Percentiles rank a stretch among this genome's conserved stretches.
phyloP scores from a whole-genome alignment of 1,284 basidiomycete species.

The Pseudozyma pruni region DNA sequence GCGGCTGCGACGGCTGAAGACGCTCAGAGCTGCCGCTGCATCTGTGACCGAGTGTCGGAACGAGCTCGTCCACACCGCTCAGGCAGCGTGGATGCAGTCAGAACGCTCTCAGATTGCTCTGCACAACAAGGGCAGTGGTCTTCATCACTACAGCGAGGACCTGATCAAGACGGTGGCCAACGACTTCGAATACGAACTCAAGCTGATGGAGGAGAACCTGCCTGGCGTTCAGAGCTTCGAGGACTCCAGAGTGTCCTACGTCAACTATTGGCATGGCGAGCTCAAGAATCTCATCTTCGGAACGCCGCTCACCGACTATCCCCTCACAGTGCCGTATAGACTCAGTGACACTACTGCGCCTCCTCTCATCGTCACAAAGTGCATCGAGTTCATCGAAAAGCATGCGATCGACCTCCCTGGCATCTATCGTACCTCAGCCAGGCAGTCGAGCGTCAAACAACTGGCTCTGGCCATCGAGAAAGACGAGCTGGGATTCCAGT shows the following conservation, averaged over 20 bases:
- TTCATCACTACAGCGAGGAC: conserved; percentile 70
- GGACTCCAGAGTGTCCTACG: conserved; percentile 75
- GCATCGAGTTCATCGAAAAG: conserved; percentile 84
- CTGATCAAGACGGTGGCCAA: conserved; percentile 80
- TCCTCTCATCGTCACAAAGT: conserved; percentile 85
- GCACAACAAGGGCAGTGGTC: conserved; percentile 42
- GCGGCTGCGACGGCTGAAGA: conserved; percentile 79
- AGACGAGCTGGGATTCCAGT: conserved; percentile 85
- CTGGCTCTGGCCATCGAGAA: conserved; percentile 88
- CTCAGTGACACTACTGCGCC: conserved; percentile 54
- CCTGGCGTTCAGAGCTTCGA: conserved; percentile 71
- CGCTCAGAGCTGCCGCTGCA: conserved; percentile 83
- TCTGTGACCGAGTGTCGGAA: conserved; percentile 82
- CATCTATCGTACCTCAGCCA: conserved; percentile 76
- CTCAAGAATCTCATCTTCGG: conserved; percentile 85
- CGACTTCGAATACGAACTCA: conserved; percentile 72
- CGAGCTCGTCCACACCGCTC: conserved; percentile 77
- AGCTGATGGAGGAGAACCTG: conserved; percentile 73
- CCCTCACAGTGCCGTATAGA: conserved; percentile 71
- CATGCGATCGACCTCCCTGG: conserved; percentile 72
- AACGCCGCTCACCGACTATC: conserved; percentile 89
- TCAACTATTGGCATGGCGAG: conserved; percentile 82
- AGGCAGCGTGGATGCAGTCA: conserved; percentile 53
- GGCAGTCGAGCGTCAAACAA: conserved; percentile 85
- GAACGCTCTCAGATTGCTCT: conserved; percentile 48